phyloP scores from a whole-genome alignment of 2,329 filamentous ascomycete genomes.

The Massarina eburnea region DNA sequence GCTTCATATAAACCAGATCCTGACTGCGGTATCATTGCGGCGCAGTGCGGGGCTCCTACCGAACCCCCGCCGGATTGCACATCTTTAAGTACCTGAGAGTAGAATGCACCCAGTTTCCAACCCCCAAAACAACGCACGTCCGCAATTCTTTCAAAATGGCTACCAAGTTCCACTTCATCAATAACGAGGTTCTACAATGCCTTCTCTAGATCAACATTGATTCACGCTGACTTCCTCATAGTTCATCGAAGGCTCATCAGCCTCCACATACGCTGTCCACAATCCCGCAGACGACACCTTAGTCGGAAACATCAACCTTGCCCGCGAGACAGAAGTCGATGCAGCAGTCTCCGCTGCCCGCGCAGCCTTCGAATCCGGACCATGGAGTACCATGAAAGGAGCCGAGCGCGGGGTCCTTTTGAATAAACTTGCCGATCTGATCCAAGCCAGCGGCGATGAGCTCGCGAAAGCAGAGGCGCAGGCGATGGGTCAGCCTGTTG shows the following conservation, averaged over 20 bases:
- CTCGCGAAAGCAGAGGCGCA: slow-evolving; percentile 16
- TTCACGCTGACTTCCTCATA: neutral
- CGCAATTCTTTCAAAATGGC: slow-evolving; percentile 12
- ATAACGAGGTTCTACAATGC: slow-evolving; percentile 24
- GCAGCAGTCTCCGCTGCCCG: slow-evolving; percentile 26
- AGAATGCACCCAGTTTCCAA: too few species aligned
- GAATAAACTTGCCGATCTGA: slow-evolving; percentile 25
- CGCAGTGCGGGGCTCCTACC: too few species aligned
- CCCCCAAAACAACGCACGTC: too few species aligned
- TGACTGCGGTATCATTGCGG: too few species aligned
- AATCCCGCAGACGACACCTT: slow-evolving; percentile 27
- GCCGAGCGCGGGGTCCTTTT: slow-evolving; percentile 25
- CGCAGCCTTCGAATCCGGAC: slow-evolving; percentile 19
- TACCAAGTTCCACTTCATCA: slow-evolving; percentile 26
- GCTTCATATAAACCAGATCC: too few species aligned
- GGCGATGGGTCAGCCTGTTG: slow-evolving; percentile 21
- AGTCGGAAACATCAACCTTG: slow-evolving; percentile 25
- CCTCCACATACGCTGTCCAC: slow-evolving; percentile 23
- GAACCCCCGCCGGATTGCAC: too few species aligned
- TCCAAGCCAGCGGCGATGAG: slow-evolving; percentile 13
- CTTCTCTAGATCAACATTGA: neutral
- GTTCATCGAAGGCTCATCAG: slow-evolving; percentile 27
- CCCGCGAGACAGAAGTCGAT: slow-evolving; percentile 27
- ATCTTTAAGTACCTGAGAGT: too few species aligned
- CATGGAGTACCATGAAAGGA: slow-evolving; percentile 23